Conservation (phyloP, 352 stramenopile species). For the Pythium guiyangense region DNA sequence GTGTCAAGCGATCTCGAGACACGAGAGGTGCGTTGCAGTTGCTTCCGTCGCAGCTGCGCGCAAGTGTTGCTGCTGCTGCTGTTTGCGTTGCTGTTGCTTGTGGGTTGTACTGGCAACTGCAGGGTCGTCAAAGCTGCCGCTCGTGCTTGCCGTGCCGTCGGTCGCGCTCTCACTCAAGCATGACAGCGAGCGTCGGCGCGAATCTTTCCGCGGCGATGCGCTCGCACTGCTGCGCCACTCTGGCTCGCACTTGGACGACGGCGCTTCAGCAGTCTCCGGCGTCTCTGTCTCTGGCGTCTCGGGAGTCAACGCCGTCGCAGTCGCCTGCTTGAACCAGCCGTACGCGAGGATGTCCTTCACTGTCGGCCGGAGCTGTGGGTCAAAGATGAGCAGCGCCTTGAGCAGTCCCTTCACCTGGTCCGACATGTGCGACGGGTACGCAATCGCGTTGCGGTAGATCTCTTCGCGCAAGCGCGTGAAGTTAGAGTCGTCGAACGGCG, state of each 20-base stretch:
- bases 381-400: conserved; percentile 58
- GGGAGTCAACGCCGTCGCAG: neutral
- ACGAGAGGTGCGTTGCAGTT: conserved; percentile 26
- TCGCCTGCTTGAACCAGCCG: conserved; percentile 38
- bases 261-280: neutral
- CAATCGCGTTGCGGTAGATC: conserved; percentile 63
- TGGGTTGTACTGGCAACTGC: too few relatives aligned
- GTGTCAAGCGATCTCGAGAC: conserved; percentile 34
- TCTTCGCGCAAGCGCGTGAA: conserved; percentile 59
- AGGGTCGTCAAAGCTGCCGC: conserved; percentile 37
- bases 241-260: neutral
- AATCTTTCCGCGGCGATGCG: conserved; percentile 9
- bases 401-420: conserved; percentile 60
- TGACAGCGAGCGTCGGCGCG: conserved; percentile 36
- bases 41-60: conserved; percentile 14
- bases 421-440: conserved; percentile 60
- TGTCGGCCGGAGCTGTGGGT: conserved; percentile 52
- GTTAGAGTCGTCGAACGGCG: conserved; percentile 75
- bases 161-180: conserved; percentile 32
- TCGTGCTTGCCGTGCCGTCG: conserved; percentile 53
- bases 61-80: conserved; percentile 5
- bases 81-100: conserved; percentile 8
- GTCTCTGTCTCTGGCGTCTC: too few relatives aligned
- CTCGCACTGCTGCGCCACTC: neutral
- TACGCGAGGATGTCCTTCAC: conserved; percentile 59